Evolutionary conservation across 768 basidiomycete species (phyloP).

Genomic region (Russula griseocarnosa): DNA sequence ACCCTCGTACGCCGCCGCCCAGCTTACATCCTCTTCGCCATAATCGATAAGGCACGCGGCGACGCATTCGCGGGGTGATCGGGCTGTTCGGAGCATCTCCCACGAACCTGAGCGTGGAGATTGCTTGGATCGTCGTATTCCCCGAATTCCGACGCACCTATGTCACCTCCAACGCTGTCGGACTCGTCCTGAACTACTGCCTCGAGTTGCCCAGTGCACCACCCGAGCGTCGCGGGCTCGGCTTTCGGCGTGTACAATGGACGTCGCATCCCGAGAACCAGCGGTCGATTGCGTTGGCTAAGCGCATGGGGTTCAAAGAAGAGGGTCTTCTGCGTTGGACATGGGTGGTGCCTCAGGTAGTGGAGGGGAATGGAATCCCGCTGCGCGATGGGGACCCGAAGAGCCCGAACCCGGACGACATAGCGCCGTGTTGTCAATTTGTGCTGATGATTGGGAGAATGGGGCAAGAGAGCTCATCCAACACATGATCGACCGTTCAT

Average conservation of each 20-base stretch:
- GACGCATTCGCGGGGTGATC: conserved; percentile 40
- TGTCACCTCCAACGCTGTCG: conserved; percentile 33
- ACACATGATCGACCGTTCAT: conserved; percentile 32
- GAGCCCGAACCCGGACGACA: conserved; percentile 41
- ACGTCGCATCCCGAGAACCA: conserved; percentile 38
- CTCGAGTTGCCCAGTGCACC: conserved; percentile 31
- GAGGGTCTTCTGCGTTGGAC: conserved; percentile 45
- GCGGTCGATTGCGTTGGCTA: conserved; percentile 39
- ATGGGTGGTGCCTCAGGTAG: conserved; percentile 31
- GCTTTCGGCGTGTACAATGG: conserved; percentile 48
- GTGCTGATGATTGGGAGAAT: conserved; percentile 60
- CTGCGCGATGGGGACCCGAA: conserved; percentile 33
- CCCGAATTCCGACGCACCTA: conserved; percentile 19
- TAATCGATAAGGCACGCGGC: conserved; percentile 40
- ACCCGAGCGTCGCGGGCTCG: conserved; percentile 34
- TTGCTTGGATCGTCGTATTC: conserved; percentile 22
- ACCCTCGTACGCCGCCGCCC: conserved; percentile 26
- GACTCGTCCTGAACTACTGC: conserved; percentile 41
- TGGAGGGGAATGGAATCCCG: conserved; percentile 11
- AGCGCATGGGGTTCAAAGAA: conserved; percentile 44
- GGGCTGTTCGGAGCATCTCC: conserved; percentile 33
- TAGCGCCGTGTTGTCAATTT: conserved; percentile 45
- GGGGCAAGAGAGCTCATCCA: conserved; percentile 39
- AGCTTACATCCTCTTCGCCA: conserved; percentile 36
- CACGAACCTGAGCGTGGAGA: conserved; percentile 8